Conservation (phyloP, 2,329 filamentous ascomycete species). For the Claviceps digitariae region DNA sequence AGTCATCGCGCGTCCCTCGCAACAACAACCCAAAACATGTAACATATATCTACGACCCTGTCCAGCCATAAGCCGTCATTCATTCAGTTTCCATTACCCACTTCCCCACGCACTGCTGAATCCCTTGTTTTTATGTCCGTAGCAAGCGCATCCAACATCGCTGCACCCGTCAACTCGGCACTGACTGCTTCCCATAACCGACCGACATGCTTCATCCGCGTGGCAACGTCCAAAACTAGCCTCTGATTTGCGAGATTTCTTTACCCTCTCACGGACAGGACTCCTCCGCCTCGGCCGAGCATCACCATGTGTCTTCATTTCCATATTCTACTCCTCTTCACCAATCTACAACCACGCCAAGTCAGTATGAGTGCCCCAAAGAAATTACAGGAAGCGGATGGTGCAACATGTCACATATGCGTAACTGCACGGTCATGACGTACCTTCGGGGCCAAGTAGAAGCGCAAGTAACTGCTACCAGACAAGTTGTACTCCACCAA, state of each 20-base stretch:
- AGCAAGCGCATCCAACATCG: not conserved
- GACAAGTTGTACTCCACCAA: slow-evolving; percentile 80
- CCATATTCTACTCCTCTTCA: slow-evolving; percentile 22
- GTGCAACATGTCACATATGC: not conserved
- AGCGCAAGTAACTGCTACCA: slow-evolving; percentile 79
- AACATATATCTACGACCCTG: not conserved
- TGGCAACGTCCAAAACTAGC: not conserved
- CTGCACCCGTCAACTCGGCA: slow-evolving; percentile 1
- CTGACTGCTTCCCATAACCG: slow-evolving; percentile 1
- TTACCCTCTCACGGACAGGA: not conserved
- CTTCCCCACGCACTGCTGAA: not conserved
- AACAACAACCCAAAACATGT: not conserved
- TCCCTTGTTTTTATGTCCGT: no score
- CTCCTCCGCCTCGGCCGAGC: not conserved
- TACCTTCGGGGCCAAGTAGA: slow-evolving; percentile 98
- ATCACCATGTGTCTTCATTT: not conserved
- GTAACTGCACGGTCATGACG: slow-evolving; percentile 12
- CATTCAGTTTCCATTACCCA: not conserved
- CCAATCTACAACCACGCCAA: slow-evolving; percentile 18
- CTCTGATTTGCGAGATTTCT: not conserved
- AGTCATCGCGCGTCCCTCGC: not conserved
- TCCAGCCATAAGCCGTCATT: not conserved
- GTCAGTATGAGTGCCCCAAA: not conserved
- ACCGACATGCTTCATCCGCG: no score
- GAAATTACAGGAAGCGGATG: not conserved